phyloP scores from a whole-genome alignment of 345 rosid genomes.

The Arabis alpina region DNA sequence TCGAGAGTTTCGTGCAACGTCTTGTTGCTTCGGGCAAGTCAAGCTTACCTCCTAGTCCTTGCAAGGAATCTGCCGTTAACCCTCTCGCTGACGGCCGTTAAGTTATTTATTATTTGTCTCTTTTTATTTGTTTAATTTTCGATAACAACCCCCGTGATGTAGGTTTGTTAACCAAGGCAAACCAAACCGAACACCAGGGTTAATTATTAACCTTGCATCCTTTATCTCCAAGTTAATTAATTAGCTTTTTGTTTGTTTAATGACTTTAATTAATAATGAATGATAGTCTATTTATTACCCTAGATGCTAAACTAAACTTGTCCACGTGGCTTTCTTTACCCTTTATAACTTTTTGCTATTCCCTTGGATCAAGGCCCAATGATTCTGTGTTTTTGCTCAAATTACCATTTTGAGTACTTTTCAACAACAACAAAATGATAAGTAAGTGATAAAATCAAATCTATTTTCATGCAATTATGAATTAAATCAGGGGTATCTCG shows the following conservation, averaged over 20 bases:
- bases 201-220: slow-evolving; percentile 30
- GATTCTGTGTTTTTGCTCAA: neutral
- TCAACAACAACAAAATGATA: no score
- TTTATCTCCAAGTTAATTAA: slow-evolving; percentile 29
- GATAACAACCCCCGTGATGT: slow-evolving; percentile 25
- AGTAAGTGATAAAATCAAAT: no score
- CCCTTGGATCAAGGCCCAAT: slow-evolving; percentile 33
- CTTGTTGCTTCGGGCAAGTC: slow-evolving; percentile 77
- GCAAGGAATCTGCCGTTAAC: slow-evolving; percentile 73
- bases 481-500: neutral
- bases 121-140: neutral
- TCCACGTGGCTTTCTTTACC: neutral
- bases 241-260: slow-evolving; percentile 11
- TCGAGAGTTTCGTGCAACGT: slow-evolving; percentile 74
- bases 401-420: neutral
- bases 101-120: neutral
- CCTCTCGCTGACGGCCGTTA: slow-evolving; percentile 74
- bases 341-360: neutral
- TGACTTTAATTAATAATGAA: slow-evolving; percentile 4
- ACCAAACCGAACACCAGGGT: slow-evolving; percentile 35
- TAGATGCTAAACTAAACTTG: neutral
- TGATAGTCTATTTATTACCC: neutral
- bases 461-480: no score
- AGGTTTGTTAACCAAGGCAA: slow-evolving; percentile 23
- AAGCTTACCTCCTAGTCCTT: slow-evolving; percentile 85